Conservation (phyloP, 495 filamentous ascomycete genomes). For the Hamigera avellanea region DNA sequence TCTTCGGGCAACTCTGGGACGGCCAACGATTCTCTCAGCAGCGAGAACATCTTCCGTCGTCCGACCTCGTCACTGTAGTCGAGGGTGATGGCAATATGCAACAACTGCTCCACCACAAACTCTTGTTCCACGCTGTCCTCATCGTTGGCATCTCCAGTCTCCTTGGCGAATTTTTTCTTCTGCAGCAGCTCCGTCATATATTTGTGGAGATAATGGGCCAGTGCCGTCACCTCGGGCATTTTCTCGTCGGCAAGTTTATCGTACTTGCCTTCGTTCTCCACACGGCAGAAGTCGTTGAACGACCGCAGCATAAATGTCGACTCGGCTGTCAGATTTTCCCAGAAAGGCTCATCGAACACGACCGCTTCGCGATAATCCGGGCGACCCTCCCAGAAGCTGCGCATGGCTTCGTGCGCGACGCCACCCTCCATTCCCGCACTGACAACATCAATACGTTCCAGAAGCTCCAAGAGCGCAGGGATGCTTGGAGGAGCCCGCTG, state of each 20-base stretch:
- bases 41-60: constrained; percentile 83
- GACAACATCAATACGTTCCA: constrained; percentile 88
- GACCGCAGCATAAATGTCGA: constrained; percentile 77
- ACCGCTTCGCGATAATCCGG: constrained; percentile 80
- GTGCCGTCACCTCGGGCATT: constrained; percentile 84
- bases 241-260: constrained; percentile 75
- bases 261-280: constrained; percentile 56
- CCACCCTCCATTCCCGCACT: constrained; percentile 85
- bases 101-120: constrained; percentile 88
- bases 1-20: constrained; percentile 85
- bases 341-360: constrained; percentile 74
- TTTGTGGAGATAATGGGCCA: constrained; percentile 70
- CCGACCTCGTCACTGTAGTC: constrained; percentile 96
- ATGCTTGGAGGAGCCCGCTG: constrained; percentile 52
- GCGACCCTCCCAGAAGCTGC: constrained; percentile 87
- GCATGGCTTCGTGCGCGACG: constrained; percentile 85
- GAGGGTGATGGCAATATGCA: constrained; percentile 81
- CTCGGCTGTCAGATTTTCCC: constrained; percentile 76
- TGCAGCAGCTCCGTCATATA: constrained; percentile 69
- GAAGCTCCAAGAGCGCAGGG: constrained; percentile 71
- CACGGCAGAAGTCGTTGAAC: constrained; percentile 85
- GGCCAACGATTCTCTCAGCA: constrained; percentile 73
- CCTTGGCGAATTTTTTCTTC: constrained; percentile 43
- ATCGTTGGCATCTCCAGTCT: constrained; percentile 53
- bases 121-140: constrained; percentile 77